Percentiles rank a stretch among this genome's conserved stretches.
Conservation (phyloP, 441 rosid genomes). For the Aleurites moluccanus region DNA sequence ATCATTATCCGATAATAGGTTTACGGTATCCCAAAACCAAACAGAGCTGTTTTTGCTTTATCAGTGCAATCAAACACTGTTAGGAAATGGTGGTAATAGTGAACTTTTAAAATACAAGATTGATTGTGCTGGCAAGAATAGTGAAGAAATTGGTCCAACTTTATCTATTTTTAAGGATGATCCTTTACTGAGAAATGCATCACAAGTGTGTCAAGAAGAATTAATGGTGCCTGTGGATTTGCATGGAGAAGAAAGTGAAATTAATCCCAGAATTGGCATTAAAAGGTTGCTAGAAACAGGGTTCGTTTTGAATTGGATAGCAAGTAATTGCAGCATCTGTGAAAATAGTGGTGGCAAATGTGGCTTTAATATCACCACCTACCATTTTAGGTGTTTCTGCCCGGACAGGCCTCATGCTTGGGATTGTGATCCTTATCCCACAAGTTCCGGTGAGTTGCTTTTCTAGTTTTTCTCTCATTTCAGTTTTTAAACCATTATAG, state of each 20-base stretch:
- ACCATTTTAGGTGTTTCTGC: constrained; percentile 50
- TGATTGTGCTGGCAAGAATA: background rate
- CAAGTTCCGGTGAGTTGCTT: constrained; percentile 8
- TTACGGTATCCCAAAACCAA: background rate
- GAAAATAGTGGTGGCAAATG: constrained; percentile 47
- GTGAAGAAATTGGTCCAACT: background rate
- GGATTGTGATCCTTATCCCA: constrained; percentile 19
- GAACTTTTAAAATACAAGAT: constrained; percentile 20
- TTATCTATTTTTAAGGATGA: constrained; percentile 30
- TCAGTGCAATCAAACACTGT: constrained; percentile 30
- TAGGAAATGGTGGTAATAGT: background rate
- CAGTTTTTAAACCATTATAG: too few species aligned
- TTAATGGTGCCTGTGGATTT: constrained; percentile 36
- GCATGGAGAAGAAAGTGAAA: background rate
- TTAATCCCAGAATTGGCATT: background rate
- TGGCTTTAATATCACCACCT: constrained; percentile 29
- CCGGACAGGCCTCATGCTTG: constrained; percentile 50
- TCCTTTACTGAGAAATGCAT: constrained; percentile 20
- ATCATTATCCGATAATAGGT: constrained; percentile 21
- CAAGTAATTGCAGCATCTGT: constrained; percentile 43
- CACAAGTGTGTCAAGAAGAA: constrained; percentile 17
- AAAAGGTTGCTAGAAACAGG: constrained; percentile 26
- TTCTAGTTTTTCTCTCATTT: background rate
- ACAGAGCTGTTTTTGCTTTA: constrained; percentile 26
- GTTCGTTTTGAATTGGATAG: constrained; percentile 47